phyloP scores from a whole-genome alignment of 139 green algal species.

The Chlamydomonas sp. region DNA sequence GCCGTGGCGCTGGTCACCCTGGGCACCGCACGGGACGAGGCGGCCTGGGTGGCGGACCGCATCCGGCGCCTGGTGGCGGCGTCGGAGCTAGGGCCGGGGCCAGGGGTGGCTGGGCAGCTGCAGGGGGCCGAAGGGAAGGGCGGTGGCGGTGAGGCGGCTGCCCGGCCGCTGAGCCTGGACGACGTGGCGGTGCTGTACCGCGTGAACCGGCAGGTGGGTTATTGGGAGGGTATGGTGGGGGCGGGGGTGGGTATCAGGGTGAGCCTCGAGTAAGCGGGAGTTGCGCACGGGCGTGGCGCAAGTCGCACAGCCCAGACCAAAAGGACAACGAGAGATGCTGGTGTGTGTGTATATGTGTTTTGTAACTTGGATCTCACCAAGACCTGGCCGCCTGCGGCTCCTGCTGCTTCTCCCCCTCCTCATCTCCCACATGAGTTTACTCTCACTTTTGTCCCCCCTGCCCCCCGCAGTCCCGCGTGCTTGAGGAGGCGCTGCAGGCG shows the following conservation, averaged over 20 bases:
- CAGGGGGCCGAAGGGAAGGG: no score
- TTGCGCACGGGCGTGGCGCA: no score
- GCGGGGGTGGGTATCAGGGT: background rate
- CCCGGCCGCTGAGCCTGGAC: background rate
- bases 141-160: no score
- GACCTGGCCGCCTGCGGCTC: no score
- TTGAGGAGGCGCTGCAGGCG: slow-evolving; percentile 33
- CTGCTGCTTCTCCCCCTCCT: no score
- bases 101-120: no score
- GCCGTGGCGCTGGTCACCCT: slow-evolving; percentile 26
- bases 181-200: slow-evolving; percentile 25
- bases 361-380: no score
- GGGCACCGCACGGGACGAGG: slow-evolving; percentile 9
- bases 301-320: no score
- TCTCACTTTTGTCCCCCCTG: background rate
- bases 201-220: slow-evolving; percentile 17
- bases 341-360: no score
- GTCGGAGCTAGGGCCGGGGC: background rate
- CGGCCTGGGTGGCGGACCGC: slow-evolving; percentile 10
- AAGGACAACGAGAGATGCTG: no score
- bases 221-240: background rate
- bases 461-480: background rate
- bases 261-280: background rate
- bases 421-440: no score
- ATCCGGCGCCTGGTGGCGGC: background rate